Conservation (phyloP, 2,329 filamentous ascomycete species). For the Xylariales sp. region DNA sequence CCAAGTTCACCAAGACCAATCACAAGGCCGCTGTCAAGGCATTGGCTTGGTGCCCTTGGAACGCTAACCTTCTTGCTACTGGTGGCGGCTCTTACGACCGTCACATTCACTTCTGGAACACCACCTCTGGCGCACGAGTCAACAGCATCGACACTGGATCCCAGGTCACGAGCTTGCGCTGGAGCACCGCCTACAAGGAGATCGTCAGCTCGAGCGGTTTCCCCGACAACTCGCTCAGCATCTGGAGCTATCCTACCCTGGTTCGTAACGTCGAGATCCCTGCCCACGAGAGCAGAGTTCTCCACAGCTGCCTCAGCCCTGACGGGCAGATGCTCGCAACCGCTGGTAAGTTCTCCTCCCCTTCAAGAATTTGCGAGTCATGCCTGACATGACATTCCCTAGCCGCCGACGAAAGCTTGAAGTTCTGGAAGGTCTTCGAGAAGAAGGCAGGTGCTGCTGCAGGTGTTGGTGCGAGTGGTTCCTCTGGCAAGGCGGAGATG, state of each 20-base stretch:
- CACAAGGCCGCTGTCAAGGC: slow-evolving; percentile 99
- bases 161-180: slow-evolving; percentile 92
- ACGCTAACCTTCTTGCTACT: slow-evolving; percentile 92
- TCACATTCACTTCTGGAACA: slow-evolving; percentile 99
- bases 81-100: slow-evolving; percentile 95
- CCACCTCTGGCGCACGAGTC: slow-evolving; percentile 90
- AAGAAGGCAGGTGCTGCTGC: slow-evolving; percentile 81
- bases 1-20: slow-evolving; percentile 99
- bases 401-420: slow-evolving; percentile 93
- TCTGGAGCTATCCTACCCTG: slow-evolving; percentile 97
- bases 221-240: slow-evolving; percentile 97
- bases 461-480: slow-evolving; percentile 59
- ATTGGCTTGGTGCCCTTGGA: slow-evolving; percentile 98
- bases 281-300: slow-evolving; percentile 91
- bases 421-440: slow-evolving; percentile 99
- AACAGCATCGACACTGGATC: slow-evolving; percentile 99
- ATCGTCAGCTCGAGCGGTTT: slow-evolving; percentile 97
- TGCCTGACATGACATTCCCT: slow-evolving; percentile 21
- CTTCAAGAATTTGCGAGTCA: background rate
- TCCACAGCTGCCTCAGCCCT: slow-evolving; percentile 94
- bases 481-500: slow-evolving; percentile 76
- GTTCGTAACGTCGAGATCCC: slow-evolving; percentile 98
- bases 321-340: slow-evolving; percentile 98
- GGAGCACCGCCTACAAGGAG: slow-evolving; percentile 96
- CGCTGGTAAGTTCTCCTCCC: slow-evolving; percentile 53